Conservation (phyloP, 73 alveolate genomes). For the Paramecium biaurelia region DNA sequence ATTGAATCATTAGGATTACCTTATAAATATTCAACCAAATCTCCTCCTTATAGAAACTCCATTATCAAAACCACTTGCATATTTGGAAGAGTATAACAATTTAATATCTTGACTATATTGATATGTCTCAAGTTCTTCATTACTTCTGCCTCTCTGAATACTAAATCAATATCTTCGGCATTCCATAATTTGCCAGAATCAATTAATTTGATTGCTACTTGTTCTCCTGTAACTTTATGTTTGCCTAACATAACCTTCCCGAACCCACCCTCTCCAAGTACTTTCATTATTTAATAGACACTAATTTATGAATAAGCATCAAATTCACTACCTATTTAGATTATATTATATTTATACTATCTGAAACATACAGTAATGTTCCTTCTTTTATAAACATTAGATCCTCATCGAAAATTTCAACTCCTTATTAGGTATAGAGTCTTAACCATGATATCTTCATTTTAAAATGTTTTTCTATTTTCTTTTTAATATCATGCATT, state of each 20-base stretch:
- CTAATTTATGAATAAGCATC: constrained; percentile 33
- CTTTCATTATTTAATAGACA: constrained; percentile 74
- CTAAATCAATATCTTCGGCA: constrained; percentile 75
- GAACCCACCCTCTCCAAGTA: constrained; percentile 96
- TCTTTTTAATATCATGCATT: constrained; percentile 17
- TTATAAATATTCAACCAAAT: constrained; percentile 79
- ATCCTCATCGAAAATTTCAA: constrained; percentile 55
- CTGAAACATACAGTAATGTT: background rate
- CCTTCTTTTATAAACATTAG: constrained; percentile 17
- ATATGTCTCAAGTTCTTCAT: constrained; percentile 63
- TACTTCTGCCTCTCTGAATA: constrained; percentile 64
- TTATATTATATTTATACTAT: background rate
- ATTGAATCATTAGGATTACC: background rate
- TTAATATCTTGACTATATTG: constrained; percentile 73
- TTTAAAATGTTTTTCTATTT: background rate
- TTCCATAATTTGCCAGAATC: constrained; percentile 63
- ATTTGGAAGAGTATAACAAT: constrained; percentile 79
- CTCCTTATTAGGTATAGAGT: constrained; percentile 51
- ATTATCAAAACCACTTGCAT: constrained; percentile 93
- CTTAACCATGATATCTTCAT: constrained; percentile 27
- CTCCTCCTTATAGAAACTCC: constrained; percentile 93
- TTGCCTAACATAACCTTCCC: constrained; percentile 94
- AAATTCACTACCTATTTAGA: background rate
- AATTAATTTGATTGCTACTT: constrained; percentile 94
- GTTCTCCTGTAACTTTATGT: constrained; percentile 90